phyloP scores from a whole-genome alignment of 352 stramenopile species.

The Pythium biforme region DNA sequence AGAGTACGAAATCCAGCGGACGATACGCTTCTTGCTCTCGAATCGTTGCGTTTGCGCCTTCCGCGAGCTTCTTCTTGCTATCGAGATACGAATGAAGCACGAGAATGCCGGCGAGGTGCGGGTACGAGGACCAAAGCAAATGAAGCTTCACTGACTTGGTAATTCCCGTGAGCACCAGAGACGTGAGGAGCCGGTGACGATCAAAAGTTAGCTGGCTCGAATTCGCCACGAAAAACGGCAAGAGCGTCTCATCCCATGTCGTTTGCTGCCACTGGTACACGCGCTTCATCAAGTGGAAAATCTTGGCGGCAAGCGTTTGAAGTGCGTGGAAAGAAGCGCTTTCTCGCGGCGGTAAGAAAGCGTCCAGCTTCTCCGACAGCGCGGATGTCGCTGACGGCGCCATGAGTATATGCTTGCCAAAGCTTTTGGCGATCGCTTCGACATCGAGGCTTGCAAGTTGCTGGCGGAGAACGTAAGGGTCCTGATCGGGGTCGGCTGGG shows the following conservation, averaged over 20 bases:
- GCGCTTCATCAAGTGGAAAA: slow-evolving; percentile 64
- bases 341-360: slow-evolving; percentile 13
- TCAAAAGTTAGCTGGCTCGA: slow-evolving; percentile 40
- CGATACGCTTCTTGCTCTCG: slow-evolving; percentile 31
- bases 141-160: slow-evolving; percentile 61
- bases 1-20: slow-evolving; percentile 56
- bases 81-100: slow-evolving; percentile 39
- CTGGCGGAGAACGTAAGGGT: slow-evolving; percentile 20
- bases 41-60: not conserved
- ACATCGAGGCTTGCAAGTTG: slow-evolving; percentile 26
- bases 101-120: slow-evolving; percentile 41
- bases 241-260: slow-evolving; percentile 37
- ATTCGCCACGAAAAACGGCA: slow-evolving; percentile 42
- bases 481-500: slow-evolving; percentile 4
- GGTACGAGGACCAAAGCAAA: slow-evolving; percentile 55
- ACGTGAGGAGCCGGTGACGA: slow-evolving; percentile 52
- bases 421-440: slow-evolving; percentile 33
- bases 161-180: slow-evolving; percentile 50
- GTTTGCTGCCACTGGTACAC: slow-evolving; percentile 64
- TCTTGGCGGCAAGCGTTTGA: slow-evolving; percentile 27
- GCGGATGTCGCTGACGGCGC: slow-evolving; percentile 3
- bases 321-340: slow-evolving; percentile 21
- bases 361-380: slow-evolving; percentile 28
- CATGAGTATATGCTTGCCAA: slow-evolving; percentile 47
- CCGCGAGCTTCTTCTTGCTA: slow-evolving; percentile 13